Conservation (phyloP, 202 grass and related monocot species). For the Setaria italica region DNA sequence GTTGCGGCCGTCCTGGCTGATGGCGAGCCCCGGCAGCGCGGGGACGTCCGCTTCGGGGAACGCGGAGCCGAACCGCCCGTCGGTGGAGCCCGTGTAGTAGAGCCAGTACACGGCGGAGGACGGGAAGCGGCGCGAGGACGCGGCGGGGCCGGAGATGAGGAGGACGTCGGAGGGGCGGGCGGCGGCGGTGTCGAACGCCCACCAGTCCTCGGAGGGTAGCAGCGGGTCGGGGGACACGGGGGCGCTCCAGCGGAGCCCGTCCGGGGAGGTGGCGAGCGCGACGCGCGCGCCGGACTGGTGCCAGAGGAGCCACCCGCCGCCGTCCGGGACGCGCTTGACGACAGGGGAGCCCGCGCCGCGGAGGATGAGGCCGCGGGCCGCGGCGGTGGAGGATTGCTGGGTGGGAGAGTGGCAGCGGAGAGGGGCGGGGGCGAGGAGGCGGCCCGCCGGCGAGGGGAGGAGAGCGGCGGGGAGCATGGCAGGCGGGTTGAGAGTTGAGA, state of each 20-base stretch:
- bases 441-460: constrained; percentile 22
- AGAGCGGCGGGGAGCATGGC: constrained; percentile 37
- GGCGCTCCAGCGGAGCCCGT: constrained; percentile 72
- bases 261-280: constrained; percentile 60
- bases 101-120: constrained; percentile 80
- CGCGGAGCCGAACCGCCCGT: constrained; percentile 50
- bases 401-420: constrained; percentile 26
- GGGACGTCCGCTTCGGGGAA: constrained; percentile 37
- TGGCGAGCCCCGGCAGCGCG: constrained; percentile 70
- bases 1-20: constrained; percentile 83
- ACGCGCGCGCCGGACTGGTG: constrained; percentile 57
- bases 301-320: constrained; percentile 83
- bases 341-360: constrained; percentile 61
- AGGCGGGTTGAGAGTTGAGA: not conserved
- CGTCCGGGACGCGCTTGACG: constrained; percentile 65
- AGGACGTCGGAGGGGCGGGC: constrained; percentile 76
- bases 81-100: constrained; percentile 77
- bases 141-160: constrained; percentile 61
- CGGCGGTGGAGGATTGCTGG: constrained; percentile 11
- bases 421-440: not conserved
- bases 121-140: constrained; percentile 43
- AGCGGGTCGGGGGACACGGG: constrained; percentile 46
- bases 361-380: constrained; percentile 59
- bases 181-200: constrained; percentile 73
- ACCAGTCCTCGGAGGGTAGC: constrained; percentile 69